Evolutionary conservation across 306 rosid genomes (phyloP).

Genomic region (Vigna mungo): DNA sequence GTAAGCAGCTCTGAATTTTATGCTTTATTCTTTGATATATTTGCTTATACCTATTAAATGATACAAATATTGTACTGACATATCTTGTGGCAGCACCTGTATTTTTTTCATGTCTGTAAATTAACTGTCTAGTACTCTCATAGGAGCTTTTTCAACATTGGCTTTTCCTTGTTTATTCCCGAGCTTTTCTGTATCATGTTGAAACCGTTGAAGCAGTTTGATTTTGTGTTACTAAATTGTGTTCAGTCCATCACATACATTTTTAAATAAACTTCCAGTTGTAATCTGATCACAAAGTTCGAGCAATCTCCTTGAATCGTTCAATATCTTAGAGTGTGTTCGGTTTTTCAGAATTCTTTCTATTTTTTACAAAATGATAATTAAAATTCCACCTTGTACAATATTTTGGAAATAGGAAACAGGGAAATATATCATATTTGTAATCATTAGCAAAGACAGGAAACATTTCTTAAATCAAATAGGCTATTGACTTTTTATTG

Average conservation of each 20-base stretch:
- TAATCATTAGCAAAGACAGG: not conserved
- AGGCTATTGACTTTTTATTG: slow-evolving; percentile 1
- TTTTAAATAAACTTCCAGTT: slow-evolving; percentile 1
- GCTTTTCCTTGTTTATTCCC: slow-evolving; percentile 3
- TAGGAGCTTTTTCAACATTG: slow-evolving; percentile 18
- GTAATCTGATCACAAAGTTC: slow-evolving; percentile 20
- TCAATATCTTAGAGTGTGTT: slow-evolving; percentile 13
- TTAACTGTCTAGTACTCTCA: not conserved
- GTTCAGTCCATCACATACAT: not conserved
- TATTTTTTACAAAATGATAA: too few species aligned
- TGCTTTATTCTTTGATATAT: slow-evolving; percentile 13
- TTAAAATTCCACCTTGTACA: not conserved
- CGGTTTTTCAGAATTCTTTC: too few species aligned
- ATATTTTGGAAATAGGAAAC: not conserved
- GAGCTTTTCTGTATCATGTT: slow-evolving; percentile 13
- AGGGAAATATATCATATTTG: not conserved
- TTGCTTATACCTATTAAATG: slow-evolving; percentile 52
- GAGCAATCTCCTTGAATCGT: slow-evolving; percentile 23
- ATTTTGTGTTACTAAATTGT: not conserved
- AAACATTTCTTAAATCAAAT: not conserved
- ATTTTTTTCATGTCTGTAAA: slow-evolving; percentile 8
- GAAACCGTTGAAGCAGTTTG: slow-evolving; percentile 9
- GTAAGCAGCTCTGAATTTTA: slow-evolving; percentile 45
- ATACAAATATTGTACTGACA: slow-evolving; percentile 50
- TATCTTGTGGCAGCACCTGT: not conserved